These are phyloP conservation scores for Candida tallmaniae DNA, from an alignment of 805 yeast genomes.

Conservation along the genomic window DNA sequence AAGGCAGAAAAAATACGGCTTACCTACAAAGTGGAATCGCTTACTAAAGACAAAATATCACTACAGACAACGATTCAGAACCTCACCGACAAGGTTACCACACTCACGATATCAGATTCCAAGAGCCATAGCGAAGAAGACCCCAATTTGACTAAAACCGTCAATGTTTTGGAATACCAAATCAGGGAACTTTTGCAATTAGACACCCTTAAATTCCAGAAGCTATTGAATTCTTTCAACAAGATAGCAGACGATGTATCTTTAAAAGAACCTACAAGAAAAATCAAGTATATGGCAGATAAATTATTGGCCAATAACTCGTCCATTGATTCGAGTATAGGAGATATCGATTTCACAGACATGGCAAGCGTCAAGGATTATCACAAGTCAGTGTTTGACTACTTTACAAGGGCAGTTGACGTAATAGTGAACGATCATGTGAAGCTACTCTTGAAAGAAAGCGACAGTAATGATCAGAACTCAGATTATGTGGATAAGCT, in stretches of 20 bases:
- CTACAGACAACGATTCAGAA: slow-evolving; percentile 33
- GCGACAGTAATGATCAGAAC: slow-evolving; percentile 16
- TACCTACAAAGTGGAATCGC: slow-evolving; percentile 36
- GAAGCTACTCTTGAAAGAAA: slow-evolving; percentile 32
- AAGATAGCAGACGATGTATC: slow-evolving; percentile 56
- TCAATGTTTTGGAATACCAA: slow-evolving; percentile 35
- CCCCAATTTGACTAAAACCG: slow-evolving; percentile 10
- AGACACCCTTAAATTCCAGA: slow-evolving; percentile 46
- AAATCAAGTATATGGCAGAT: slow-evolving; percentile 28
- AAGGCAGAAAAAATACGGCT: slow-evolving; percentile 42
- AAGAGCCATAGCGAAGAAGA: slow-evolving; percentile 5
- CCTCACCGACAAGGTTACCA: slow-evolving; percentile 33
- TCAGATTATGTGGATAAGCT: slow-evolving; percentile 20
- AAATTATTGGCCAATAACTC: slow-evolving; percentile 7
- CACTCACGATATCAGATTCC: slow-evolving; percentile 16
- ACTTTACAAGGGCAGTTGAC: slow-evolving; percentile 56
- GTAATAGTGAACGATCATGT: slow-evolving; percentile 57
- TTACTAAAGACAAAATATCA: slow-evolving; percentile 32
- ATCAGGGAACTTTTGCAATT: slow-evolving; percentile 36
- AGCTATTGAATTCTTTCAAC: slow-evolving; percentile 46
- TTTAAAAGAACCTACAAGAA: slow-evolving; percentile 52
- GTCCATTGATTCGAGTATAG: slow-evolving; percentile 8
- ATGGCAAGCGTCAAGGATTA: slow-evolving; percentile 23
- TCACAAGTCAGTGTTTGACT: slow-evolving; percentile 46
- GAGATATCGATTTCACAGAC: slow-evolving; percentile 16